Evolutionary conservation across 2,329 filamentous ascomycete genomes (phyloP), one percentile per base, ranked within the genome.

Genomic region (Septoria petroselini): DNA sequence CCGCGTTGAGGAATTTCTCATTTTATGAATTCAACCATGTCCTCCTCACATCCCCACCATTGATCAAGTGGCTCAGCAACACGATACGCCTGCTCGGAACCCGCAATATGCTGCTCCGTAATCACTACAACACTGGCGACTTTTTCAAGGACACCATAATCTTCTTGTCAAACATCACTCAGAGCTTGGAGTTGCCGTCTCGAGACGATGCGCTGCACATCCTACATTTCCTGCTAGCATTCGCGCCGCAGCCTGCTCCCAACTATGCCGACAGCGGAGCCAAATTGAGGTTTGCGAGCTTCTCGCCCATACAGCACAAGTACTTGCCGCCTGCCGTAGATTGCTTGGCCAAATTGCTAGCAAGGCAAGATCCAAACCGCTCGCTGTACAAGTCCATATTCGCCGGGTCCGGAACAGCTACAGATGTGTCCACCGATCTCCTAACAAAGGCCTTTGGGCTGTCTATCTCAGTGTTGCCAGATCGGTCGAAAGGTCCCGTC

Each of bases 131-230:
- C 69, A 93, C 87, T 0, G 75, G 96, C 58, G 93, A 98, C 69
- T 91, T 97, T 62, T 95, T 96, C 88, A 98, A 98, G 71, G 93
- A 98, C 68, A 76, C 90, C 23, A 82, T 97, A 50, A 85, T 89
- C 12, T 83, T 95, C 58, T 76, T 98, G 47, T 96, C 91, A 49
- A 97, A 98, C 68, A 62, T 69, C 53, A 82, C 94, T 40, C 84
- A 90, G 6, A 80, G 82, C 7, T 80, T 97, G 44, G 85, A 91
- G 64, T 76, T 98, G 31, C 86, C 90, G 1, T 85, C 85, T 15
- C 84, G 87, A 55, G 91, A 97, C 64, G 91, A 97, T 65, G 91
- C 91, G 0, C 75, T 89, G 31, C 89, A 87, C 62, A 76, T 97
- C 5, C 74, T 98, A 31, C 86, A 95, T 65, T 95, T 98, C 68